Conservation (phyloP, 352 stramenopile species). For the Phytophthora pini region DNA sequence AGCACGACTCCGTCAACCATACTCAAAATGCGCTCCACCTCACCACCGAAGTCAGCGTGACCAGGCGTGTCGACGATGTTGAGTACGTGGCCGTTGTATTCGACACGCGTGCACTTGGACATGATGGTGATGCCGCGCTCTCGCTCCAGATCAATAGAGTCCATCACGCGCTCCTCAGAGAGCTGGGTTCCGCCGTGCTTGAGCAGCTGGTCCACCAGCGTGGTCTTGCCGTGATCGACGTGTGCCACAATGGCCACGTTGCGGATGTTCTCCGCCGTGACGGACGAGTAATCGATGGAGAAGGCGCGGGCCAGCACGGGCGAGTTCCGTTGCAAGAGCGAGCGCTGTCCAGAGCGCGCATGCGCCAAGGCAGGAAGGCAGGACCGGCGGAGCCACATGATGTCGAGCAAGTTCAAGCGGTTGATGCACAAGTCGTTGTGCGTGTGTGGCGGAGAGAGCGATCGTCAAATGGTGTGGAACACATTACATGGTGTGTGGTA, state of each 20-base stretch:
- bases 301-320: conserved; percentile 50
- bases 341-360: conserved; percentile 36
- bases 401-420: conserved; percentile 16
- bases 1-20: conserved; percentile 98
- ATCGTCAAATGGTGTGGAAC: not conserved
- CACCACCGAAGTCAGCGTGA: conserved; percentile 98
- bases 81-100: conserved; percentile 94
- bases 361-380: conserved; percentile 53
- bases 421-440: conserved; percentile 5
- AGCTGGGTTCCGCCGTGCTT: conserved; percentile 94
- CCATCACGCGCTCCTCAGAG: conserved; percentile 95
- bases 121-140: conserved; percentile 99
- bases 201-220: conserved; percentile 97
- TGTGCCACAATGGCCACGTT: conserved; percentile 94
- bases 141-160: conserved; percentile 98
- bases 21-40: conserved; percentile 97
- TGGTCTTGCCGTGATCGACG: conserved; percentile 99
- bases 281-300: conserved; percentile 43
- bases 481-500: not conserved
- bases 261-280: conserved; percentile 70
- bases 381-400: conserved; percentile 72
- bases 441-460: conserved; percentile 1
- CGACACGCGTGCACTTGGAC: conserved; percentile 97
- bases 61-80: conserved; percentile 99
- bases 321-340: conserved; percentile 36